Evolutionary conservation across 345 rosid genomes (phyloP).

Genomic region (Citrus sp.): DNA sequence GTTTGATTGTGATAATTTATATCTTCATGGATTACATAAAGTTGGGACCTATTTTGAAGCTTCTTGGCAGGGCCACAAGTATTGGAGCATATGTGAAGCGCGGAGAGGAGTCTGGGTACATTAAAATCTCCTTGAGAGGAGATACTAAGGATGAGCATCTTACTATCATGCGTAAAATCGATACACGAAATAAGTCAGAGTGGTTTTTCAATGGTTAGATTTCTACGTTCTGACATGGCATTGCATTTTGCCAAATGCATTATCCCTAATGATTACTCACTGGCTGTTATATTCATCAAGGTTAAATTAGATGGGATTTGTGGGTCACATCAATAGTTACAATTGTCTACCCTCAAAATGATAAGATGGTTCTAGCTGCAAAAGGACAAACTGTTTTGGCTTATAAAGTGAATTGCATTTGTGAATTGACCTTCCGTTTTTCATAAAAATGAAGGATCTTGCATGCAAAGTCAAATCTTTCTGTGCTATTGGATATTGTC

Average conservation of each 20-base stretch:
- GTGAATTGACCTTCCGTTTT: not conserved
- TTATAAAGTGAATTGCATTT: not conserved
- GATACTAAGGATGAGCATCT: conserved; percentile 47
- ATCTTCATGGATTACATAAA: not conserved
- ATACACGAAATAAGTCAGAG: conserved; percentile 80
- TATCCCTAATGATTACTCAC: not conserved
- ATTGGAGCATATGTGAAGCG: conserved; percentile 93
- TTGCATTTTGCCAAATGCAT: not conserved
- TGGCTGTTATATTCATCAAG: not conserved
- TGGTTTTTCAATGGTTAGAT: conserved; percentile 79
- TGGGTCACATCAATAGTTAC: not conserved
- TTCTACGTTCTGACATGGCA: conserved; percentile 4
- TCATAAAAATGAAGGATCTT: not conserved
- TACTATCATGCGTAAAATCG: conserved; percentile 63
- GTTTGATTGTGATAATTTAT: conserved; percentile 4
- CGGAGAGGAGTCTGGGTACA: conserved; percentile 69
- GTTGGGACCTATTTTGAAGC: conserved; percentile 33
- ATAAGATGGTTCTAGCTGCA: not conserved
- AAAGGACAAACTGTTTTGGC: not conserved
- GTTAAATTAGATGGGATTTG: not conserved
- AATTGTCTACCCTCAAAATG: not conserved
- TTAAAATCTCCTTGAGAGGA: conserved; percentile 78
- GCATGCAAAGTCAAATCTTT: not conserved
- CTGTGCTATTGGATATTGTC: not conserved
- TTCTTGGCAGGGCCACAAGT: conserved; percentile 87